Conservation (phyloP, 164 flowering plant genomes). For the Sedum album region DNA sequence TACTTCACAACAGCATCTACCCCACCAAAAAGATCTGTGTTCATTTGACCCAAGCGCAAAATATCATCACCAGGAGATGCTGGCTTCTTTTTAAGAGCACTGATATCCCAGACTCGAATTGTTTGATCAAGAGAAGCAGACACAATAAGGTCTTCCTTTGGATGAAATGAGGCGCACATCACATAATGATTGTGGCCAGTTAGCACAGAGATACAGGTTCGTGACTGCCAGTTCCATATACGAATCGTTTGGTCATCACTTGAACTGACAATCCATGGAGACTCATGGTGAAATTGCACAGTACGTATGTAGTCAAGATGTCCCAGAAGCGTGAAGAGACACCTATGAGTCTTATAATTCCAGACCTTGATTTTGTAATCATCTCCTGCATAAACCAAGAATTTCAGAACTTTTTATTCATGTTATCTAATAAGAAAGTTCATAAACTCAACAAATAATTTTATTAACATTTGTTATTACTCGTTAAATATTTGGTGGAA, state of each 20-base stretch:
- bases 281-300: constrained; percentile 67
- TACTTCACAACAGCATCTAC: too few species aligned
- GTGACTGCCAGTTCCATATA: constrained; percentile 98
- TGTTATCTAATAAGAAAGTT: not conserved
- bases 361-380: constrained; percentile 92
- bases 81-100: constrained; percentile 74
- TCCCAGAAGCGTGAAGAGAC: constrained; percentile 59
- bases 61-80: constrained; percentile 83
- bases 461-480: too few species aligned
- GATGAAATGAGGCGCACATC: constrained; percentile 64
- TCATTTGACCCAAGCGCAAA: constrained; percentile 75
- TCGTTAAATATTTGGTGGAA: too few species aligned
- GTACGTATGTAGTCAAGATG: constrained; percentile 92
- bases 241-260: constrained; percentile 66
- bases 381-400: constrained; percentile 53
- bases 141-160: constrained; percentile 83
- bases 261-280: constrained; percentile 90
- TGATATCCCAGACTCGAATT: constrained; percentile 94
- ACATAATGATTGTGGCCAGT: constrained; percentile 89
- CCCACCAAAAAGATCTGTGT: too few species aligned
- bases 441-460: not conserved
- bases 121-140: constrained; percentile 96
- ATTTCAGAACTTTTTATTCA: not conserved
- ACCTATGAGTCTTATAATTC: constrained; percentile 52
- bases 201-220: constrained; percentile 43